These are phyloP conservation scores for Raffaelea ambrosiae DNA, from an alignment of 2,329 filamentous ascomycete species.

Conservation along the genomic window DNA sequence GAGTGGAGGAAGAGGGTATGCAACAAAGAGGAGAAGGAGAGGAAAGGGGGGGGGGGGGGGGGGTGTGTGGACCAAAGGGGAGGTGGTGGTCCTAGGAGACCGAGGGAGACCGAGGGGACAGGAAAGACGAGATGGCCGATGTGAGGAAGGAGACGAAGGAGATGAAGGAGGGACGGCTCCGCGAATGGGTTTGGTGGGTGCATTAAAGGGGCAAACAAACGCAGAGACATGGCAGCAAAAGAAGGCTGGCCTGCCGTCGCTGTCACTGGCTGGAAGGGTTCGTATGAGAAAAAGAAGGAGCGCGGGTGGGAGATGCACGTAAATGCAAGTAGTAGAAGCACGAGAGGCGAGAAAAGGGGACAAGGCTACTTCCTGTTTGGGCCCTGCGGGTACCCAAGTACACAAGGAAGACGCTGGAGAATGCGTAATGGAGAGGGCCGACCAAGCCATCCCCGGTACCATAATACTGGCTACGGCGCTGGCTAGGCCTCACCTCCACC, in stretches of 20 bases:
- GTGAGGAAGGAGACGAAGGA: not conserved
- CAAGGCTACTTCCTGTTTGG: not conserved
- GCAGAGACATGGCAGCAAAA: not conserved
- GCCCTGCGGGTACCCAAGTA: not conserved
- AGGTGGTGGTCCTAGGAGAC: too few species aligned
- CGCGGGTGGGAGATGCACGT: too few species aligned
- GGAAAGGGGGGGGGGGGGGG: not conserved
- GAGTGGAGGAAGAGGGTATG: too few species aligned
- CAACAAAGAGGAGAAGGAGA: too few species aligned
- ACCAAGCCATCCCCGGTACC: too few species aligned
- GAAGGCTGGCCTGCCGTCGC: not conserved
- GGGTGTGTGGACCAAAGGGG: not conserved
- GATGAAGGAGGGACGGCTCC: not conserved
- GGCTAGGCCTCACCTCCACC: too few species aligned
- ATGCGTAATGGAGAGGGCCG: too few species aligned
- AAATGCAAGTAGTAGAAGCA: not conserved
- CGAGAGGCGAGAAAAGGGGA: not conserved
- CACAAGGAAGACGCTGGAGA: too few species aligned
- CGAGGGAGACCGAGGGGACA: not conserved
- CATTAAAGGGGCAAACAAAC: too few species aligned
- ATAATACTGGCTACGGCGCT: too few species aligned
- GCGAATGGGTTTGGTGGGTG: not conserved
- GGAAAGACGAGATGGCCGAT: not conserved
- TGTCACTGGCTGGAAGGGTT: not conserved
- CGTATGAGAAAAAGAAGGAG: not conserved